A percentile compares a stretch with the other conserved stretches of the same genome.
phyloP scores from a whole-genome alignment of 208 protist genomes.

The Leishmania turanica region DNA sequence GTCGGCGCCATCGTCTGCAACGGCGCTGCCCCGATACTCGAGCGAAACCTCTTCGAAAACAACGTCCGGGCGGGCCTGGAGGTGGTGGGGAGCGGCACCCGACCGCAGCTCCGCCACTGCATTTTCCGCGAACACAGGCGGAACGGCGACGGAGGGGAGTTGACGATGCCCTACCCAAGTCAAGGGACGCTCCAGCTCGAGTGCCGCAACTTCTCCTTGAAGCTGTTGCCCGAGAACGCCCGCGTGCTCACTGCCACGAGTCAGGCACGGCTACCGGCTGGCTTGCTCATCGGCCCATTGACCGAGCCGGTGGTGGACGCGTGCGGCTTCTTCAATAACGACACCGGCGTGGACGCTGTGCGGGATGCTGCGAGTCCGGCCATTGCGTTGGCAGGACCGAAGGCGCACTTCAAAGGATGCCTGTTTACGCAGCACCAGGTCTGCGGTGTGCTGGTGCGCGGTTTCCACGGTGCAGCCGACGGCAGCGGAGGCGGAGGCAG shows the following conservation, averaged over 20 bases:
- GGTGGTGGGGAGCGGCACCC: slow-evolving; percentile 55
- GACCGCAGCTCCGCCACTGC: slow-evolving; percentile 49
- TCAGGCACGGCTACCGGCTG: slow-evolving; percentile 35
- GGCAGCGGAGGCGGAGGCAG: neutral
- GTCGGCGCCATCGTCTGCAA: slow-evolving; percentile 74
- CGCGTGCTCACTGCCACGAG: slow-evolving; percentile 38
- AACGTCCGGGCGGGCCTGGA: slow-evolving; percentile 75
- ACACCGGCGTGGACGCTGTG: slow-evolving; percentile 73
- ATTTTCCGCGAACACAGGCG: slow-evolving; percentile 57
- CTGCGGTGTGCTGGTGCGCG: slow-evolving; percentile 64
- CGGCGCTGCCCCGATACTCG: slow-evolving; percentile 56
- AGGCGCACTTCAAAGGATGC: slow-evolving; percentile 32
- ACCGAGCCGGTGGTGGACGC: slow-evolving; percentile 41
- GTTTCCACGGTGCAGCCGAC: slow-evolving; percentile 4
- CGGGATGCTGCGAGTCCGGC: slow-evolving; percentile 29
- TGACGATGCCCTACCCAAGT: slow-evolving; percentile 22
- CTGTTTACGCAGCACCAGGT: slow-evolving; percentile 37
- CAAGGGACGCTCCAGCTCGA: slow-evolving; percentile 43
- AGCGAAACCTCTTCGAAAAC: slow-evolving; percentile 71
- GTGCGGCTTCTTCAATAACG: slow-evolving; percentile 72
- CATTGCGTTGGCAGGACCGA: slow-evolving; percentile 9
- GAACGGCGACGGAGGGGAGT: neutral
- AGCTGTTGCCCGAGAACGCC: slow-evolving; percentile 46
- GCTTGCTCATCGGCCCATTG: slow-evolving; percentile 50
- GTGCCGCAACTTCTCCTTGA: slow-evolving; percentile 31